phyloP scores from a whole-genome alignment of 768 basidiomycete species.

The Lactarius indigo region DNA sequence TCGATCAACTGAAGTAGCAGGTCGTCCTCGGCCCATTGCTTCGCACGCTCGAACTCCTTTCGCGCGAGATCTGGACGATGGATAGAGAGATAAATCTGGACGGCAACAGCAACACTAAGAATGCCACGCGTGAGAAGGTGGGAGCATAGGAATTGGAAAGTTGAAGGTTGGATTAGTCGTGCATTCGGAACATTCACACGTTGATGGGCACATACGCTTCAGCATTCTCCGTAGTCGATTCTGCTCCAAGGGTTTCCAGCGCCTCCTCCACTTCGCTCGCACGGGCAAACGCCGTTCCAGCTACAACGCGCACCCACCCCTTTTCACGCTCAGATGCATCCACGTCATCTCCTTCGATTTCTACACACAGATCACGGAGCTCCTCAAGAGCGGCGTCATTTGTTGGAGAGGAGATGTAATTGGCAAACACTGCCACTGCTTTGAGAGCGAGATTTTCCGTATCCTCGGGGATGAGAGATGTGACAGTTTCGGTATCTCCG shows the following conservation, averaged over 20 bases:
- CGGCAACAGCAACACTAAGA: conserved; percentile 72
- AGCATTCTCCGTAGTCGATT: conserved; percentile 66
- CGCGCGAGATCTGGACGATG: conserved; percentile 83
- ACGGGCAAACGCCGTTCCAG: conserved; percentile 81
- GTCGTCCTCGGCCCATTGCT: conserved; percentile 86
- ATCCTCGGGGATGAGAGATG: conserved; percentile 52
- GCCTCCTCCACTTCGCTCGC: conserved; percentile 91
- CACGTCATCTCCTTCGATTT: conserved; percentile 77
- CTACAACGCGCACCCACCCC: conserved; percentile 69
- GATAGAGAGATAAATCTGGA: conserved; percentile 89
- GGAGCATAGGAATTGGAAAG: neutral
- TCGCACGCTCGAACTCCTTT: conserved; percentile 78
- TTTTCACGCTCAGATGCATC: conserved; percentile 67
- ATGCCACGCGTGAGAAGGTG: conserved; percentile 10
- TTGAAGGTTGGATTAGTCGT: conserved; percentile 2
- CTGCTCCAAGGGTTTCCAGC: conserved; percentile 75
- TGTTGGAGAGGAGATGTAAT: conserved; percentile 46
- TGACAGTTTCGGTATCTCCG: conserved; percentile 51
- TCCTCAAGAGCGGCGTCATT: conserved; percentile 65
- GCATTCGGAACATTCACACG: conserved; percentile 15
- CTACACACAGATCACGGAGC: conserved; percentile 79
- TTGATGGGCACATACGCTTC: conserved; percentile 69
- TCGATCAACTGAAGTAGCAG: conserved; percentile 87
- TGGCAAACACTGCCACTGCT: conserved; percentile 72
- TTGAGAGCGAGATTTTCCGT: conserved; percentile 65